These are phyloP conservation scores for Przewalskia tangutica DNA, from an alignment of 257 asterid genomes.

Conservation along the genomic window DNA sequence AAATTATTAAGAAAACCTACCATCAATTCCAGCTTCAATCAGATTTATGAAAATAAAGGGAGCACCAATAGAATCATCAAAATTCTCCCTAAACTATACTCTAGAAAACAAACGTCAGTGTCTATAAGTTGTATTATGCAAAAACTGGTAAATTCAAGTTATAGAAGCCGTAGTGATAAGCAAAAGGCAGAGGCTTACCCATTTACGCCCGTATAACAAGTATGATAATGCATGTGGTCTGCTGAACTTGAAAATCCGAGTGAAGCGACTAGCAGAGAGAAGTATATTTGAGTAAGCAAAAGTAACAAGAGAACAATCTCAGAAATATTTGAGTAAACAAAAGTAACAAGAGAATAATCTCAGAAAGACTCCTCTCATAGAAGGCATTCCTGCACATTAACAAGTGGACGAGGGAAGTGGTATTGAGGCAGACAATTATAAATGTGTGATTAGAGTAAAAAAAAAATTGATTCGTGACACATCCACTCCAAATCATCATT, in stretches of 20 bases:
- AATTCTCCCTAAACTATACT: not conserved
- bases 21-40: no score
- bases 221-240: slow-evolving; percentile 53
- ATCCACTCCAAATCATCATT: not conserved
- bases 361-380: not conserved
- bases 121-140: not conserved
- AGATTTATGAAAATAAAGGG: no score
- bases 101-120: not conserved
- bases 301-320: no score
- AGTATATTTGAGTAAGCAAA: no score
- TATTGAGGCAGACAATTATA: not conserved
- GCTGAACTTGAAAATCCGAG: slow-evolving; percentile 90
- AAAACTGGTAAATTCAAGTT: not conserved
- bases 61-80: not conserved
- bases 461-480: not conserved
- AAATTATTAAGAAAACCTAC: no score
- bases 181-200: slow-evolving; percentile 46
- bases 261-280: slow-evolving; percentile 59
- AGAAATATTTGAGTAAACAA: not conserved
- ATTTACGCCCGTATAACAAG: slow-evolving; percentile 64
- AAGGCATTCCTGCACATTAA: not conserved
- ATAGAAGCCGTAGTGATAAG: not conserved
- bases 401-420: not conserved
- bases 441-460: not conserved
- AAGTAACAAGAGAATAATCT: not conserved